Evolutionary conservation across 2,329 filamentous ascomycete genomes (phyloP).

Genomic region (Xylaria sp.): DNA sequence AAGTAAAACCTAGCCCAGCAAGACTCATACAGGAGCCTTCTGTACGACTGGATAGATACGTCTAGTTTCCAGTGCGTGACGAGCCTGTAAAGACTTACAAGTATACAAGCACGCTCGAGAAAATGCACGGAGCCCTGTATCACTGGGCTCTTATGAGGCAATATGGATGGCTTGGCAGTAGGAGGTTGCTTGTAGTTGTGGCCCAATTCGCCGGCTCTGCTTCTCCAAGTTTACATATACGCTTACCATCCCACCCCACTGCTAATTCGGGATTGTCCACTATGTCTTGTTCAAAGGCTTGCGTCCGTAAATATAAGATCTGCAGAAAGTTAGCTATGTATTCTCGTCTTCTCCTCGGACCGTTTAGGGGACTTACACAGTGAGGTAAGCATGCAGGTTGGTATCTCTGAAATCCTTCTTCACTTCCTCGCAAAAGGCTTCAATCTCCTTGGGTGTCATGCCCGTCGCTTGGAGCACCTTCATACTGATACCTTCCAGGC

Average conservation of each 20-base stretch:
- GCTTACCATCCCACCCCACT: too few species aligned
- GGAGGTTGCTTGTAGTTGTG: background rate
- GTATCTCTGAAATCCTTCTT: slow-evolving; percentile 41
- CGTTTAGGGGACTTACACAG: slow-evolving; percentile 35
- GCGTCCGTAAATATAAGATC: slow-evolving; percentile 36
- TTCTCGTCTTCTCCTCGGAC: background rate
- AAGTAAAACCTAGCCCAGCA: too few species aligned
- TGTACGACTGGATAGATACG: too few species aligned
- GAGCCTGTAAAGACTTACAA: background rate
- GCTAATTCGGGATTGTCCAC: too few species aligned
- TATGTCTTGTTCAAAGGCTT: slow-evolving; percentile 25
- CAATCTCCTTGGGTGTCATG: slow-evolving; percentile 37
- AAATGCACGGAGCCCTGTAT: background rate
- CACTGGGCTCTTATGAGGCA: background rate
- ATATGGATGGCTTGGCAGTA: background rate
- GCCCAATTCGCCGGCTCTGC: too few species aligned
- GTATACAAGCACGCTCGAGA: background rate
- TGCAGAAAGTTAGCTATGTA: slow-evolving; percentile 13
- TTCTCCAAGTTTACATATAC: too few species aligned
- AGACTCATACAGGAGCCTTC: too few species aligned
- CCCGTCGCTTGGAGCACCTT: slow-evolving; percentile 42
- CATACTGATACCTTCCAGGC: slow-evolving; percentile 42
- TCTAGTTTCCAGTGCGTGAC: background rate
- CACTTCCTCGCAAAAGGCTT: slow-evolving; percentile 41
- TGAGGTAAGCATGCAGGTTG: slow-evolving; percentile 43